Evolutionary conservation across 2,329 filamentous ascomycete species (phyloP), one percentile per base, ranked within the genome.

Genomic region (Aspergillus sp.): DNA sequence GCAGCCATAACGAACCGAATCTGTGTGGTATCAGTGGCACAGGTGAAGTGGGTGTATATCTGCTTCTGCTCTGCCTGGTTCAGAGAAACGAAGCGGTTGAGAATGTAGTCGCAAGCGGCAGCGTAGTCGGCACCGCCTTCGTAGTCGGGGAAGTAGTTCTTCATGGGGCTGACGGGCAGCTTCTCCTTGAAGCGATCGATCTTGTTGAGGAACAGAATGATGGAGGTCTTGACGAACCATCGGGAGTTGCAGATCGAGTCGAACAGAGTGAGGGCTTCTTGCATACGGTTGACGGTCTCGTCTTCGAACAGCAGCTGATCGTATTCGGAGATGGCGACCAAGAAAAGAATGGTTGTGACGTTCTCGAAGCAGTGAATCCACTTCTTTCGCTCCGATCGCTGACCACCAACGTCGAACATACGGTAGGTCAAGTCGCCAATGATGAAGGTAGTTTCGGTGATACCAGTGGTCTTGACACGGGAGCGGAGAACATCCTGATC

Each of bases 21-120:
- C 71, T 98, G 93, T 62, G 93, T 96, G 29, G 93, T 98, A 67
- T 98, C 93, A 39, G 93, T 98, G 49, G 93, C 93, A 68, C 93
- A 97, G 40, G 93, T 98, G 74, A 98, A 98, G 72, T 97, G 93
- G 47, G 93, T 98, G 78, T 98, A 98, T 69, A 98, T 97, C 71
- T 98, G 93, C 79, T 98, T 98, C 43, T 90, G 95, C 76, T 97
- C 93, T 68, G 96, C 91, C 73, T 97, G 93, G 76, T 98, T 98
- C 66, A 98, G 77, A 66, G 88, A 93, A 61, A 97, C 93, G 71
- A 98, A 98, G 66, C 93, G 83, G 79, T 97, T 97, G 50, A 98
- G 81, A 62, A 98, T 97, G 74, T 98, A 98, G 70, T 98, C 91
- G 74, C 93, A 98, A 32, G 93, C 93, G 40, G 89, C 86, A 33